Percentiles rank a stretch among this genome's conserved stretches.
Evolutionary conservation across 345 rosid genomes (phyloP).

Genomic region (Eucalyptus leucophloia): DNA sequence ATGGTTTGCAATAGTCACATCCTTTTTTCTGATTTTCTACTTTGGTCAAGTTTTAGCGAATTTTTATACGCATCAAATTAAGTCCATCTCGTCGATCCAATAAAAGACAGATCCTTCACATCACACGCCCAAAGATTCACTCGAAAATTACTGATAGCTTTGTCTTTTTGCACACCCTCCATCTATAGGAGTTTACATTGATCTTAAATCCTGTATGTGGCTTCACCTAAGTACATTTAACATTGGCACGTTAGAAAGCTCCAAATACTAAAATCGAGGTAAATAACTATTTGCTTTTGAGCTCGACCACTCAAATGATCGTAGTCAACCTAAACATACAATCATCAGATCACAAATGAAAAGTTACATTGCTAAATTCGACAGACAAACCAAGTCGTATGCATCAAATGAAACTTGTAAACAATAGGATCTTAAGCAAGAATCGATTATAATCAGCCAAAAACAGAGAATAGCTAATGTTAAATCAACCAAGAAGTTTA

Average conservation of each 20-base stretch:
- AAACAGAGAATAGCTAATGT: background rate
- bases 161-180: background rate
- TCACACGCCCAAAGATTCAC: background rate
- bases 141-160: background rate
- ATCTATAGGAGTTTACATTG: background rate
- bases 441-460: background rate
- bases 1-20: background rate
- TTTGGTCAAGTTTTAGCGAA: background rate
- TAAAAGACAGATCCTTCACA: background rate
- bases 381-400: background rate
- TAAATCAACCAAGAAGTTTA: background rate
- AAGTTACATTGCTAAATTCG: background rate
- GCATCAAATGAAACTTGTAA: background rate
- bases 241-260: background rate
- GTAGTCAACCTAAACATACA: background rate
- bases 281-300: background rate
- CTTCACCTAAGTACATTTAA: background rate
- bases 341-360: background rate
- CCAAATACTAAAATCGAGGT: background rate
- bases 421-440: background rate
- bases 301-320: background rate
- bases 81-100: background rate
- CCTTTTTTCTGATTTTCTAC: background rate
- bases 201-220: background rate
- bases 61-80: background rate